Conservation (phyloP, 495 filamentous ascomycete genomes). For the Chaetomidium leptoderma region DNA sequence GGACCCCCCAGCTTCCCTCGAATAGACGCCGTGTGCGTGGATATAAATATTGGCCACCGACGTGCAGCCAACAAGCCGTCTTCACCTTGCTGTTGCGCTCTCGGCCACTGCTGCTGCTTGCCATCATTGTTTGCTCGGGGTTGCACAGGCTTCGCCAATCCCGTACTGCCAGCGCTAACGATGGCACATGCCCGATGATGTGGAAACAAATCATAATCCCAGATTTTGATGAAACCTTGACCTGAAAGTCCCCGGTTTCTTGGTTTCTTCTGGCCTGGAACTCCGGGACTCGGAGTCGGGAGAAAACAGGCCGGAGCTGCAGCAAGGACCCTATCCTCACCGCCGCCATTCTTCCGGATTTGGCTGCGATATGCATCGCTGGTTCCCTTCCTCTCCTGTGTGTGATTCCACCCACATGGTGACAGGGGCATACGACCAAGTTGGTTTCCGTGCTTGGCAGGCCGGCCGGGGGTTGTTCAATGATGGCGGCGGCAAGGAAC, state of each 20-base stretch:
- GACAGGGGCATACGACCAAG: conserved; percentile 11
- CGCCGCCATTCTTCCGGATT: conserved; percentile 12
- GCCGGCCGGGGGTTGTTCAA: background rate
- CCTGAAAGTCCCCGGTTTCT: background rate
- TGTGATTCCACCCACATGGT: conserved; percentile 7
- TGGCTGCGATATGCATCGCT: background rate
- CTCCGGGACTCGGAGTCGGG: conserved; percentile 1
- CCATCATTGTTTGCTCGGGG: no score
- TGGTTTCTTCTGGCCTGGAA: no score
- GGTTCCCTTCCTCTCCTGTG: background rate
- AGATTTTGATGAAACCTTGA: background rate
- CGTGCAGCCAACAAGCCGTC: background rate
- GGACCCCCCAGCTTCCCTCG: no score
- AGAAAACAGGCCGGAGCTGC: background rate
- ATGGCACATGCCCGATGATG: conserved; percentile 10
- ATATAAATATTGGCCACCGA: no score
- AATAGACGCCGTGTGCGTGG: no score
- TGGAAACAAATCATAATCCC: conserved; percentile 14
- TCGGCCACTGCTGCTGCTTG: no score
- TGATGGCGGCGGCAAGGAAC: conserved; percentile 10
- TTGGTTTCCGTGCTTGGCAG: conserved; percentile 14
- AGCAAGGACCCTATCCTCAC: conserved; percentile 8
- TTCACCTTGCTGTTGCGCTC: background rate
- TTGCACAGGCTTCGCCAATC: conserved; percentile 3
- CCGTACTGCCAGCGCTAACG: conserved; percentile 1